Conservation (phyloP, 306 rosid genomes). For the Lathyrus sativus region DNA sequence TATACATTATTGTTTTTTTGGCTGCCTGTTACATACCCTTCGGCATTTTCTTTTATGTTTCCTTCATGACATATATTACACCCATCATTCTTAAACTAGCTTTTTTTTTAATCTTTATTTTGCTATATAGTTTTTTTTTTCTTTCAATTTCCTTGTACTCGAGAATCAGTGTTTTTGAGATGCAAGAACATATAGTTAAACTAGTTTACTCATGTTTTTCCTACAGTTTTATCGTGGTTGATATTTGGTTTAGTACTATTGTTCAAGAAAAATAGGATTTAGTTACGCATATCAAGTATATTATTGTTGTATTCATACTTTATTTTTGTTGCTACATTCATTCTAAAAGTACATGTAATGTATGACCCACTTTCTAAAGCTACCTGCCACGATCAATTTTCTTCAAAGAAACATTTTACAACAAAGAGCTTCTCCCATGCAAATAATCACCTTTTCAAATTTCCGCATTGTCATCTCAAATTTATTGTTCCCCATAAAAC, state of each 20-base stretch:
- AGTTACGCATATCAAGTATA: not conserved
- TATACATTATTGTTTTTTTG: not conserved
- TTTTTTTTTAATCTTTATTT: not conserved
- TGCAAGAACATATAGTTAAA: constrained; percentile 11
- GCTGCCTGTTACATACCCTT: too few species aligned
- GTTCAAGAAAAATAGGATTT: not conserved
- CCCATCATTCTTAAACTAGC: constrained; percentile 20
- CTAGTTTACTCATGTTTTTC: constrained; percentile 12
- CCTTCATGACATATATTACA: constrained; percentile 9
- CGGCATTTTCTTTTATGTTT: not conserved
- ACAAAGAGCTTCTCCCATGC: too few species aligned
- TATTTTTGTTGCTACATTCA: too few species aligned
- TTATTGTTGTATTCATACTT: too few species aligned
- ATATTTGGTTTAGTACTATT: not conserved
- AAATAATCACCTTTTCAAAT: too few species aligned
- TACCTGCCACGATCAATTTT: too few species aligned
- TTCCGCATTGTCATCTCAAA: too few species aligned
- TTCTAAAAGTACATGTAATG: too few species aligned
- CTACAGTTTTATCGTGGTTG: not conserved
- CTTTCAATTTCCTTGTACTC: too few species aligned
- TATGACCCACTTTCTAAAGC: too few species aligned
- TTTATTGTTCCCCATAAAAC: too few species aligned
- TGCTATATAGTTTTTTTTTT: constrained; percentile 7
- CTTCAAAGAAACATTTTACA: too few species aligned
- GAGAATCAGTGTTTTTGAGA: constrained; percentile 7